Evolutionary conservation across 139 green algal species (phyloP), one percentile per base, ranked within the genome.

Genomic region (Chlamydomonas sp.): DNA sequence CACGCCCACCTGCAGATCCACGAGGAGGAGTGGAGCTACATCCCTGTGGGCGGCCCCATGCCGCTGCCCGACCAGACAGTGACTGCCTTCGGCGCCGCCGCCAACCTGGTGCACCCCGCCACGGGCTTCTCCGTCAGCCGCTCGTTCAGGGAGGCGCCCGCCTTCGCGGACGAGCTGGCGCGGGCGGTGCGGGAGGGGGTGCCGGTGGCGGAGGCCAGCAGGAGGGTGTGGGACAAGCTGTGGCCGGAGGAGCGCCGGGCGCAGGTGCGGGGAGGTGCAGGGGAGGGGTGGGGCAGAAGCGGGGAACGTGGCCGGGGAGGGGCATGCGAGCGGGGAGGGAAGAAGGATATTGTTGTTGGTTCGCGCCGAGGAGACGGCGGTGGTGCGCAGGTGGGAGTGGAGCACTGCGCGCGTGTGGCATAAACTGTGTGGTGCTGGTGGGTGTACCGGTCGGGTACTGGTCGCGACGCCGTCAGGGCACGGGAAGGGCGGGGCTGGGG

Each of bases 21-120:
- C 62, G 97, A 99, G 82, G 96, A 98, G 91, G 97, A 99, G 91
- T 98, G 97, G 96, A 96, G 91, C 63, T 98, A 98, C 93, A 98
- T 99, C 77, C 97, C 97, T 4, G 94, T 98, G 78, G 97, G 97
- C 12, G 96, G 96, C 18, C 95, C 97, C 0, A 89, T 99, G 91
- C 97, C 96, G 0, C 12, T 91, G 0, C 79, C 74, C 1, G 57
- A 90, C 77, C 94, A 97, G 87, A 63, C 83, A 4, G 68, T 97
- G 10, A 94, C 96, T 0, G 97, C 95, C 15, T 99, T 98, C 83
- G 96, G 96, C 10, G 96, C 96, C 17, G 96, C 96, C n/a, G 96
- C 96, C 75, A 97, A 96, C 91, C 91, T 98, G 84, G 91, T 98
- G 49, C 96, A 98, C 90, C 96, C 96, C 1, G 96, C 96, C 66